These are phyloP conservation scores for Fomitopsis palustris DNA, from an alignment of 1,284 basidiomycete species.

Conservation along the genomic window DNA sequence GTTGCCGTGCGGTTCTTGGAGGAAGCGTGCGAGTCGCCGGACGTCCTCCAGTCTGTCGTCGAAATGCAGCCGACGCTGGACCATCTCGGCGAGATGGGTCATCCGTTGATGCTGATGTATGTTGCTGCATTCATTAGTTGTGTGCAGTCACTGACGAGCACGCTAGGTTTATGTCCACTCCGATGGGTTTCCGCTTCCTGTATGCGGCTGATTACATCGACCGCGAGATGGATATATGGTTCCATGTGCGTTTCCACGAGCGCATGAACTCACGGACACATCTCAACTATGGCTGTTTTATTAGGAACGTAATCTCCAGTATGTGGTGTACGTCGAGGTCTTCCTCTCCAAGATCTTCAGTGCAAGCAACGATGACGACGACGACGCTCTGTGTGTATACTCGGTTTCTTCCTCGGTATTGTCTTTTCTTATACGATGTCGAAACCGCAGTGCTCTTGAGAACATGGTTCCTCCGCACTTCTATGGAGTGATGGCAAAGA, in stretches of 20 bases:
- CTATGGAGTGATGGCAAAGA: constrained; percentile 97
- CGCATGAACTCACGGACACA: background rate
- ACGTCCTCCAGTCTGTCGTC: constrained; percentile 87
- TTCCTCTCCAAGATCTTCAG: constrained; percentile 78
- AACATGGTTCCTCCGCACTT: constrained; percentile 93
- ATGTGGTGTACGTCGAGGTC: constrained; percentile 86
- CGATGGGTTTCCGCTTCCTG: constrained; percentile 89
- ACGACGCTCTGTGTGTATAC: constrained; percentile 55
- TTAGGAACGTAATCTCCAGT: constrained; percentile 83
- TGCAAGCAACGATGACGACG: constrained; percentile 58
- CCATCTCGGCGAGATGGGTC: constrained; percentile 91
- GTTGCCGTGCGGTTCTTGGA: constrained; percentile 87
- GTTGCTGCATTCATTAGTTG: constrained; percentile 19
- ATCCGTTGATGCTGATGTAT: constrained; percentile 84
- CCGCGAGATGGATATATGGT: constrained; percentile 95
- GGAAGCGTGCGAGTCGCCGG: constrained; percentile 83
- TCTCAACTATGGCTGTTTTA: background rate
- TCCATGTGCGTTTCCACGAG: constrained; percentile 57
- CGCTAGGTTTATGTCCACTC: constrained; percentile 89
- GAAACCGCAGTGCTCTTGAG: constrained; percentile 62
- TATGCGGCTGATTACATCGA: constrained; percentile 92
- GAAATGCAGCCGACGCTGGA: constrained; percentile 93
- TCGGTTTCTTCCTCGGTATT: background rate
- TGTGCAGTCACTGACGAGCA: background rate
- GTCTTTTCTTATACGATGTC: no score